phyloP scores from a whole-genome alignment of 805 yeast species.

The Candida tibetensis region DNA sequence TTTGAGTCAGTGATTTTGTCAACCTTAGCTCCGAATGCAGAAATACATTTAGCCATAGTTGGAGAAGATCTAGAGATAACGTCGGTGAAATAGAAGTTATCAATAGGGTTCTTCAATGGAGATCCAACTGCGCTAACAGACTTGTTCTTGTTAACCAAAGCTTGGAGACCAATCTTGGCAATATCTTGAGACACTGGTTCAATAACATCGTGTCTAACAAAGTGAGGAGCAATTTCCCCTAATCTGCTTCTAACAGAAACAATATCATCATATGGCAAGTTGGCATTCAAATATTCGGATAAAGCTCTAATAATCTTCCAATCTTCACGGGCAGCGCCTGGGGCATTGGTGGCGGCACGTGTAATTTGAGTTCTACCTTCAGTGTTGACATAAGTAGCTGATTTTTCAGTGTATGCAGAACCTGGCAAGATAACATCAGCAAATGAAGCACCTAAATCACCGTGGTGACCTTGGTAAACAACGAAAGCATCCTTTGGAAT shows the following conservation, averaged over 20 bases:
- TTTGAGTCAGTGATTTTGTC: conserved; percentile 54
- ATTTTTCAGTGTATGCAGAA: conserved; percentile 84
- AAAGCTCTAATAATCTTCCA: conserved; percentile 86
- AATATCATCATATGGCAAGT: conserved; percentile 74
- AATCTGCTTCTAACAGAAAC: conserved; percentile 66
- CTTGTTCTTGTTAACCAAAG: conserved; percentile 38
- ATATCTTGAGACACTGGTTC: conserved; percentile 64
- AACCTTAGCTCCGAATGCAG: conserved; percentile 64
- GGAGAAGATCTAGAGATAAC: conserved; percentile 83
- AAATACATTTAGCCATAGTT: conserved; percentile 85
- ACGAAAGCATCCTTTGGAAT: conserved; percentile 85
- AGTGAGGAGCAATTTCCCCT: conserved; percentile 76
- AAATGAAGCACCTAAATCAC: conserved; percentile 82
- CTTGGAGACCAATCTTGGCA: conserved; percentile 55
- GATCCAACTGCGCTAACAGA: conserved; percentile 39
- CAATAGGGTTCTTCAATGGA: conserved; percentile 66
- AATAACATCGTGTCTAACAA: conserved; percentile 68
- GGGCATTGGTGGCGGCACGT: conserved; percentile 83
- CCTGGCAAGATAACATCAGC: conserved; percentile 89
- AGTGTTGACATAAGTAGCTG: conserved; percentile 81
- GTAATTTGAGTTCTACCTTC: conserved; percentile 87
- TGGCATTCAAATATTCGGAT: conserved; percentile 67
- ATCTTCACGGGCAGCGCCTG: conserved; percentile 88
- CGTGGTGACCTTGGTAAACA: conserved; percentile 89
- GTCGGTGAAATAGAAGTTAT: conserved; percentile 85